A percentile compares a stretch with the other conserved stretches of the same genome.
Evolutionary conservation across 1,139 yeast genomes (phyloP).

Genomic region (Yamadazyma atmosphaerica): DNA sequence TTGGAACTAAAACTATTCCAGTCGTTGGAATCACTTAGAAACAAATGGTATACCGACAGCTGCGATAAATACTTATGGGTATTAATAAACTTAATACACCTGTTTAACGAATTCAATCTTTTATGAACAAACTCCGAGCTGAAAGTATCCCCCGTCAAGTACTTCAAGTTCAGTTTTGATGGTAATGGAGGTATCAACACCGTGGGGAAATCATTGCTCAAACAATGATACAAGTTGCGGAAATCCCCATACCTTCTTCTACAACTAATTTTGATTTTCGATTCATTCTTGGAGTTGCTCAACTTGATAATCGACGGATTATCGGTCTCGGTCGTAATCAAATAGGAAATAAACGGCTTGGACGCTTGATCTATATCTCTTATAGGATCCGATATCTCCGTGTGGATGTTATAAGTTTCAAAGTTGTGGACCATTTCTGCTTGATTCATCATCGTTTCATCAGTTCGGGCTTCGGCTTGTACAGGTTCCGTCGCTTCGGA

Average conservation of each 20-base stretch:
- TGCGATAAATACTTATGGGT: conserved; percentile 71
- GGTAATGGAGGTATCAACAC: conserved; percentile 92
- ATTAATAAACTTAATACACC: conserved; percentile 72
- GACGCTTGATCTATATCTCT: conserved; percentile 76
- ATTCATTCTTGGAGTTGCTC: conserved; percentile 16
- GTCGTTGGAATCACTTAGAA: conserved; percentile 72
- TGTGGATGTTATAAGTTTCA: conserved; percentile 30
- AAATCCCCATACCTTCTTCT: conserved; percentile 85
- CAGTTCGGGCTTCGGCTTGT: background rate
- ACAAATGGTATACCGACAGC: conserved; percentile 71
- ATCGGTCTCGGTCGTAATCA: conserved; percentile 63
- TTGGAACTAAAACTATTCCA: conserved; percentile 81
- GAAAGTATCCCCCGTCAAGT: conserved; percentile 92
- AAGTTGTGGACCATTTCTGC: conserved; percentile 12
- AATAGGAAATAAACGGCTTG: conserved; percentile 78
- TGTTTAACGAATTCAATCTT: conserved; percentile 78
- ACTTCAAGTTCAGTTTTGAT: conserved; percentile 86
- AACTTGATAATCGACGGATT: conserved; percentile 44
- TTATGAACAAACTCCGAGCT: conserved; percentile 77
- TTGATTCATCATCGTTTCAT: background rate
- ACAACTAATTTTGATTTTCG: conserved; percentile 46
- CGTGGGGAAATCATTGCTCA: conserved; percentile 78
- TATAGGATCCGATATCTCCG: conserved; percentile 67
- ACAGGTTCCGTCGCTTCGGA: background rate
- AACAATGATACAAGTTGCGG: conserved; percentile 70